Evolutionary conservation across 352 stramenopile species (phyloP).

Genomic region (Lagenidium giganteum): DNA sequence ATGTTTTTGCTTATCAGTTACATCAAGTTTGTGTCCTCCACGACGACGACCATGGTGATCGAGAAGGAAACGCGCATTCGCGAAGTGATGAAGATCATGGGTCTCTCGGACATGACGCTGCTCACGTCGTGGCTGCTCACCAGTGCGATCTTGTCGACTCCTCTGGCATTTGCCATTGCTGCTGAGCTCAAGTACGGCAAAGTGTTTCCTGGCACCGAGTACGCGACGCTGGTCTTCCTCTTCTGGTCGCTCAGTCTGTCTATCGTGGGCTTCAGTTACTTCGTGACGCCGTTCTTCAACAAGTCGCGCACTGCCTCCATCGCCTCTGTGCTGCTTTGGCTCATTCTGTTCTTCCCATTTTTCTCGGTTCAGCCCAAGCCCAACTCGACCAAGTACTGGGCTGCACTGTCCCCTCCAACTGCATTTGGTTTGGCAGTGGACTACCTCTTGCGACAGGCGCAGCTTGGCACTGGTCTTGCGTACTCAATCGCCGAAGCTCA

Average conservation of each 20-base stretch:
- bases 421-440: conserved; percentile 58
- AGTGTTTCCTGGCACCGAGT: conserved; percentile 16
- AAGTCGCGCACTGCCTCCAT: conserved; percentile 55
- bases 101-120: conserved; percentile 16
- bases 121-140: conserved; percentile 15
- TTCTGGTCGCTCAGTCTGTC: conserved; percentile 56
- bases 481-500: conserved; percentile 37
- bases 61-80: conserved; percentile 28
- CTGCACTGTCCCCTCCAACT: conserved; percentile 44
- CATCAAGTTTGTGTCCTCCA: conserved; percentile 34
- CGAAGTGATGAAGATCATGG: conserved; percentile 34
- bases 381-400: conserved; percentile 36
- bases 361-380: conserved; percentile 43
- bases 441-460: conserved; percentile 41
- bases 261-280: conserved; percentile 61
- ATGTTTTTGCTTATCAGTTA: conserved; percentile 60
- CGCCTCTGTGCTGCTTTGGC: conserved; percentile 53
- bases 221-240: conserved; percentile 22
- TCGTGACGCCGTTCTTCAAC: conserved; percentile 63
- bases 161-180: conserved; percentile 15
- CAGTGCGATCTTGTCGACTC: conserved; percentile 3
- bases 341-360: conserved; percentile 66
- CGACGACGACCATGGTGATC: conserved; percentile 20
- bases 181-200: conserved; percentile 19
- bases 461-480: conserved; percentile 44